Evolutionary conservation across 163 green algal species (phyloP), one percentile per base, ranked within the genome.

Genomic region (Trebouxiophyceae sp.): DNA sequence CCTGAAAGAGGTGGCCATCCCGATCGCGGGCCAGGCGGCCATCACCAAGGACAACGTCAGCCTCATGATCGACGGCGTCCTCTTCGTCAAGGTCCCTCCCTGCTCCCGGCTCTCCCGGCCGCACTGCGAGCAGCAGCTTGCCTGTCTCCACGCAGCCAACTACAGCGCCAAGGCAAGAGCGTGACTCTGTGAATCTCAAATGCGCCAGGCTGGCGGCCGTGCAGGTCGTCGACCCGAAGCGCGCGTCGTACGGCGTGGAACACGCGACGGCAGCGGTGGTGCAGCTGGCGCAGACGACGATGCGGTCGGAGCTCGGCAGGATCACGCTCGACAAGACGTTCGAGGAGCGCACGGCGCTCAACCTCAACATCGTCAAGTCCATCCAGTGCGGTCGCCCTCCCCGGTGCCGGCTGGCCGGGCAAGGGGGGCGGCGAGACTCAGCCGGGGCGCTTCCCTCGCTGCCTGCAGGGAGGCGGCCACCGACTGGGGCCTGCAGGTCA

Each of bases 11-110:
- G 72, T 90, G 57, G 84, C 93, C 12, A 95, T 97, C 39, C 86
- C 88, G 1, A 85, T 93, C 27, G 67, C 78, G 0, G 78, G 84
- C 50, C 71, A 77, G 58, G 26, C 12, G 19, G 31, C 58, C 20
- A 97, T 99, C 69, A 99, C 93, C 0, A 92, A 90, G 68, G 93
- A 99, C 78, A 99, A 99, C 73, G 93, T 99, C 12, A 90, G 79
- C 33, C 91, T 99, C 50, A 90, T 80, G 33, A 99, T 99, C 60
- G 93, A 98, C 64, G 93, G 92, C 2, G 87, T 99, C n/a, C 84
- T 99, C 24, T 99, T 97, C 69, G 83, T 95, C 57, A 92, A 87
- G 77, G 76, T 86, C 20, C 45, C 22, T 57, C 23, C 22, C 26
- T 24, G 8, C 26, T 57, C 22, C 39, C 8, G 12, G n/a, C n/a